Evolutionary conservation across 2,329 filamentous ascomycete species (phyloP), one percentile per base, ranked within the genome.

Genomic region (Chaetomium olivaceum): DNA sequence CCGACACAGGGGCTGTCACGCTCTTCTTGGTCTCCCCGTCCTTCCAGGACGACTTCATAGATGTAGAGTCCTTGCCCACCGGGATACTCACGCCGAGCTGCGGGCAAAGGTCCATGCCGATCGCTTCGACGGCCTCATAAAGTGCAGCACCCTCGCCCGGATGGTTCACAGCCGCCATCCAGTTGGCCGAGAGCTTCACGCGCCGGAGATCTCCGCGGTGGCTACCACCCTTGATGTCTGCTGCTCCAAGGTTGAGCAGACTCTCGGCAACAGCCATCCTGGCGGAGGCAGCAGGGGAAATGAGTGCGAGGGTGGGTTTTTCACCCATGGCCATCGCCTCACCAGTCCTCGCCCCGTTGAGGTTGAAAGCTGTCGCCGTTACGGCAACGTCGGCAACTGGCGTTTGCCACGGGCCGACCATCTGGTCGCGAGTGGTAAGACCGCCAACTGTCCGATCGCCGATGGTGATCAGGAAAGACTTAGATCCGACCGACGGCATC

Each of bases 241-340:
- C 91, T 63, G 95, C 95, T 46, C 91, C 93, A 65, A 99, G 83
- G 77, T 99, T 99, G 86, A 97, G 89, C 67, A 99, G 82, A 66
- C 91, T 92, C 79, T 99, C 95, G 1, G 90, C 93, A 65, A 99
- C 93, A 2, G 95, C 93, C 95, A 99, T 99, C 61, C 93, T 88
- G 19, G 95, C 93, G 23, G 95, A 98, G 25, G 95, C 92, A 52
- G 89, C 91, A 3, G 94, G 87, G 4, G 91, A 94, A 66, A 99
- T 96, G 25, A 99, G 84, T 6, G 95, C 95, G 62, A 99, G 80
- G 0, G 89, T 90, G 51, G 93, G 92, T 79, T 91, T 95, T 79
- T 97, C 94, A 39, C 95, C 95, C 90, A 97, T 96, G 1, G 93
- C 90, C 92, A 98, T 97, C n/a, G 93, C 93, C 77, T 98, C 95